Conservation (phyloP, 176 grass and related monocot genomes). For the Musa troglodytarum region DNA sequence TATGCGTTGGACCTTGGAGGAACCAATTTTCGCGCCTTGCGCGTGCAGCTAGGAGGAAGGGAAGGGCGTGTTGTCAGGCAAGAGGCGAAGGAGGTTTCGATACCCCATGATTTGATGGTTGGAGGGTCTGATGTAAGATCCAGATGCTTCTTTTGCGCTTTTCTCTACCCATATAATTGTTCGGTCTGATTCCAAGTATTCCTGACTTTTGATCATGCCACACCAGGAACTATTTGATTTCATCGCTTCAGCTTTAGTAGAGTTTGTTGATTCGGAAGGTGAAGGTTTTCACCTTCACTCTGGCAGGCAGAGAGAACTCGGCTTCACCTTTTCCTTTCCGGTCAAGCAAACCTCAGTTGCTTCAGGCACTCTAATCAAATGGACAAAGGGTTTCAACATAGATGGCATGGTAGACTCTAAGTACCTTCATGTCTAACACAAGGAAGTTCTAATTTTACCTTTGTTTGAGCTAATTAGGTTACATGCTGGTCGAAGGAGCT, state of each 20-base stretch:
- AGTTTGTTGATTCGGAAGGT: constrained; percentile 12
- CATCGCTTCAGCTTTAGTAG: constrained; percentile 10
- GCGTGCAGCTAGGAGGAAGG: constrained; percentile 17
- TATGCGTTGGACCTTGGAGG: constrained; percentile 23
- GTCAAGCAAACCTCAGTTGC: constrained; percentile 15
- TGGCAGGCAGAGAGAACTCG: constrained; percentile 15
- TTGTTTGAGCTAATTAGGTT: background rate
- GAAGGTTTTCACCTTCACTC: constrained; percentile 12
- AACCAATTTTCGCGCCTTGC: constrained; percentile 18
- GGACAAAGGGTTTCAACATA: constrained; percentile 17
- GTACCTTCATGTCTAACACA: background rate
- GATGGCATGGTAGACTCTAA: constrained; percentile 8
- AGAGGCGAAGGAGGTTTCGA: constrained; percentile 12
- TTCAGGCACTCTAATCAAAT: constrained; percentile 13
- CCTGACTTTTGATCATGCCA: background rate
- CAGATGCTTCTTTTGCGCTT: too few species aligned
- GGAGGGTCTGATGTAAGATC: constrained; percentile 3
- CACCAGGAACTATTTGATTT: constrained; percentile 18
- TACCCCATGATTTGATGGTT: constrained; percentile 14
- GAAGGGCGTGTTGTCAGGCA: constrained; percentile 14
- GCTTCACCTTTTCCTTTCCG: constrained; percentile 18
- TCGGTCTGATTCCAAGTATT: background rate
- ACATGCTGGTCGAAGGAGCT: background rate
- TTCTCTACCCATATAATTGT: background rate
- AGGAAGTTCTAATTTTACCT: background rate